phyloP scores from a whole-genome alignment of 1,139 yeast genomes.

The Taiozyma sp. region DNA sequence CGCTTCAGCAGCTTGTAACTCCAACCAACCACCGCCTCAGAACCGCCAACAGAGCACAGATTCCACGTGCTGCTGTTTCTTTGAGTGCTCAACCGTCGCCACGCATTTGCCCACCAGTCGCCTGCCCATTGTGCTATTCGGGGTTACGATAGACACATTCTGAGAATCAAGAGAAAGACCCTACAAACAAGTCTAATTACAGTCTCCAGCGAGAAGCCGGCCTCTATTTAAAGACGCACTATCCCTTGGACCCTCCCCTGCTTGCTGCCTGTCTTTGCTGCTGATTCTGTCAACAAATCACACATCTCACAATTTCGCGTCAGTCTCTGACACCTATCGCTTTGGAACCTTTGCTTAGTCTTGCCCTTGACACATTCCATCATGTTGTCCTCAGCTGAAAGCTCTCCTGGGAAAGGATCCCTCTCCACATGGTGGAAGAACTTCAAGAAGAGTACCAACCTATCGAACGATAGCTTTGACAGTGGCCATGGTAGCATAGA shows the following conservation, averaged over 20 bases:
- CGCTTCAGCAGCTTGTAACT: background rate
- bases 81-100: no score
- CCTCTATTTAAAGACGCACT: background rate
- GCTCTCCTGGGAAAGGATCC: conserved; percentile 21
- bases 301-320: background rate
- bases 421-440: conserved; percentile 23
- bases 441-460: conserved; percentile 19
- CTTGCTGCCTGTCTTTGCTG: background rate
- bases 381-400: conserved; percentile 17
- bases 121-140: background rate
- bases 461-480: conserved; percentile 17
- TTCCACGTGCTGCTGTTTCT: background rate
- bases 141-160: background rate
- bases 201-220: background rate
- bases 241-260: background rate
- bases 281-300: background rate
- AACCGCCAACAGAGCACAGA: background rate
- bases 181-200: background rate
- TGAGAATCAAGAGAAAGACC: background rate
- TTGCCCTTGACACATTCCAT: background rate
- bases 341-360: background rate
- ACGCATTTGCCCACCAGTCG: background rate
- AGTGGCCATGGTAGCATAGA: conserved; percentile 10
- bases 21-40: background rate
- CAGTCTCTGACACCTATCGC: background rate